Conservation (phyloP, 305 asterid species). For the Galium porrigens region DNA sequence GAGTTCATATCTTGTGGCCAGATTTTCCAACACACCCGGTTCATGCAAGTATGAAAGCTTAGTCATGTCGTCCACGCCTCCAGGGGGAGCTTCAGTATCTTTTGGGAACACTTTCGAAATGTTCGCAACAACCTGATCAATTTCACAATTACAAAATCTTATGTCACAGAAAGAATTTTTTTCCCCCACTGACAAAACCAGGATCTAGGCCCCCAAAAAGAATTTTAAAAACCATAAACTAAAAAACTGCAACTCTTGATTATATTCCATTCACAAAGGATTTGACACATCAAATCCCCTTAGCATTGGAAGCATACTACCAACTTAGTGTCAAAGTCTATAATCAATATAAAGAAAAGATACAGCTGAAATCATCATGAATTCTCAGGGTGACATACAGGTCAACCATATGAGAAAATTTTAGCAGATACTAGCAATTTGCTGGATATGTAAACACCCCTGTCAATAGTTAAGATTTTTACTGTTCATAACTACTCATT, state of each 20-base stretch:
- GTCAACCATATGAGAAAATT: too few relatives aligned
- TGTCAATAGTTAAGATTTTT: background rate
- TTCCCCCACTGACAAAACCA: background rate
- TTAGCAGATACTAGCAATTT: background rate
- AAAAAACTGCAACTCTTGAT: background rate
- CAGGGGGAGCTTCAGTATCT: constrained; percentile 94
- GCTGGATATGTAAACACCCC: background rate
- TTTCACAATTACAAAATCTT: constrained; percentile 6
- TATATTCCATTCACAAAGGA: background rate
- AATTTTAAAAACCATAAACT: background rate
- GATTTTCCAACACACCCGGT: constrained; percentile 94
- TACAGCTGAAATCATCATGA: background rate
- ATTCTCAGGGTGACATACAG: background rate
- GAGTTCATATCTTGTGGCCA: constrained; percentile 88
- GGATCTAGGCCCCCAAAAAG: background rate
- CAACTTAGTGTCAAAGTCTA: background rate
- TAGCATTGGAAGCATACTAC: background rate
- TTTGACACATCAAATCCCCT: constrained; percentile 5
- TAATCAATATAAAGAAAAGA: background rate
- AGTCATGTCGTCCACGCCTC: constrained; percentile 99
- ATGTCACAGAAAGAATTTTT: background rate
- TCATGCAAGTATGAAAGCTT: constrained; percentile 97
- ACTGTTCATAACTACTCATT: background rate
- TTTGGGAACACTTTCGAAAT: constrained; percentile 74
- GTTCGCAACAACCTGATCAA: constrained; percentile 53